Conservation (phyloP, 768 basidiomycete genomes). For the Pseudohyphozyma bogoriensis region DNA sequence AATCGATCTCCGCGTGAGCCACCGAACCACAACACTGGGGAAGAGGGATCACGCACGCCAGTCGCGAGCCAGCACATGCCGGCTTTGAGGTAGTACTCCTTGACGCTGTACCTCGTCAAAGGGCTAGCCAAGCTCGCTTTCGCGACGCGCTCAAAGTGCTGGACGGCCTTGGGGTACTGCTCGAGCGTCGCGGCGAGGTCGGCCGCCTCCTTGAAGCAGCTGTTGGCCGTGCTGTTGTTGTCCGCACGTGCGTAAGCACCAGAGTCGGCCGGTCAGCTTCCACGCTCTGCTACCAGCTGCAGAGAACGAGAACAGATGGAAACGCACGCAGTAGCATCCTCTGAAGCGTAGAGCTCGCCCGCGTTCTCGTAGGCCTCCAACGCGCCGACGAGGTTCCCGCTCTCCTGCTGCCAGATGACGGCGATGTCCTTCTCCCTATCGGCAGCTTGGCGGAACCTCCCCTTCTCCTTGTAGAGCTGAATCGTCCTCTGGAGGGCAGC, state of each 20-base stretch:
- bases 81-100: conserved; percentile 89
- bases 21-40: neutral
- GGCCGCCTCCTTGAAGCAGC: conserved; percentile 91
- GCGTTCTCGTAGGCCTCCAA: conserved; percentile 71
- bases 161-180: conserved; percentile 72
- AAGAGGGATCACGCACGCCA: conserved; percentile 49
- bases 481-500: conserved; percentile 78
- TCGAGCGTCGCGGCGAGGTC: conserved; percentile 85
- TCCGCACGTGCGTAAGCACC: neutral
- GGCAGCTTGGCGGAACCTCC: conserved; percentile 92
- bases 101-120: conserved; percentile 95
- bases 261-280: neutral
- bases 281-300: too few relatives aligned
- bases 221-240: conserved; percentile 83
- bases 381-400: conserved; percentile 45
- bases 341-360: conserved; percentile 94
- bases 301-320: neutral
- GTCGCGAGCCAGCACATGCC: conserved; percentile 80
- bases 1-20: too few relatives aligned
- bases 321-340: conserved; percentile 87
- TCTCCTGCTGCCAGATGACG: conserved; percentile 76
- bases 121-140: conserved; percentile 65
- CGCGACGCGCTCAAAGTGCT: conserved; percentile 82
- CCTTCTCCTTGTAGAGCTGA: conserved; percentile 64
- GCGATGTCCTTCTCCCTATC: conserved; percentile 97